Evolutionary conservation across 1,139 yeast species (phyloP).

Genomic region (Saccharomyces hybrid): DNA sequence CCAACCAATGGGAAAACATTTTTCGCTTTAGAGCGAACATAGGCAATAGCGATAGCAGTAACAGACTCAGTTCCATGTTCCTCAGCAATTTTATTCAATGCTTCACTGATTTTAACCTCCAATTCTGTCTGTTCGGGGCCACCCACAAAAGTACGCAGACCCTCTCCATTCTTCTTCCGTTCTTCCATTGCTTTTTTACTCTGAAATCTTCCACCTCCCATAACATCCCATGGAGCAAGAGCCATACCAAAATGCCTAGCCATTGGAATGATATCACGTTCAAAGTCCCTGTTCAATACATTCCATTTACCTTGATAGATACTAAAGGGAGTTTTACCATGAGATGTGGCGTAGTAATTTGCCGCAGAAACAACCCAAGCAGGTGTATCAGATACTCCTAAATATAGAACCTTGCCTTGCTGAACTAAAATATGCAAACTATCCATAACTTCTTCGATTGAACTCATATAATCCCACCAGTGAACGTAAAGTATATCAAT

Average conservation of each 20-base stretch:
- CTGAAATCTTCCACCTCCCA: slow-evolving; percentile 17
- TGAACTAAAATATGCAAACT: slow-evolving; percentile 17
- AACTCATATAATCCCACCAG: slow-evolving; percentile 24
- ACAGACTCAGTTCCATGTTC: slow-evolving; percentile 13
- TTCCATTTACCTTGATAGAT: slow-evolving; percentile 24
- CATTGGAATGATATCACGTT: slow-evolving; percentile 24
- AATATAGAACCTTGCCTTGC: slow-evolving; percentile 9
- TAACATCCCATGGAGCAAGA: slow-evolving; percentile 18
- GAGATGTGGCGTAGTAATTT: slow-evolving; percentile 17
- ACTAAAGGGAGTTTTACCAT: slow-evolving; percentile 17
- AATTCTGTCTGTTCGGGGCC: not conserved
- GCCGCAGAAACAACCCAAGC: slow-evolving; percentile 26
- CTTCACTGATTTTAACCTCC: slow-evolving; percentile 12
- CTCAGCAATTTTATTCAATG: slow-evolving; percentile 18
- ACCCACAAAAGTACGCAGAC: slow-evolving; percentile 4
- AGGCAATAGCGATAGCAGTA: slow-evolving; percentile 22
- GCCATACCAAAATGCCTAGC: slow-evolving; percentile 17
- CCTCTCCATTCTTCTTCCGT: slow-evolving; percentile 10
- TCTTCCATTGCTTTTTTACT: slow-evolving; percentile 12
- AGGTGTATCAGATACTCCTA: slow-evolving; percentile 22
- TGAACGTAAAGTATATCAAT: slow-evolving; percentile 11
- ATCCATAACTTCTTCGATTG: slow-evolving; percentile 23
- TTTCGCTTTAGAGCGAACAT: slow-evolving; percentile 18
- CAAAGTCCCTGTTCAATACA: slow-evolving; percentile 14
- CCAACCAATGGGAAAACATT: not conserved